Evolutionary conservation across 192 early-diverging fungal genomes (phyloP), one percentile per base, ranked within the genome.

Genomic region (Podila minutissima): DNA sequence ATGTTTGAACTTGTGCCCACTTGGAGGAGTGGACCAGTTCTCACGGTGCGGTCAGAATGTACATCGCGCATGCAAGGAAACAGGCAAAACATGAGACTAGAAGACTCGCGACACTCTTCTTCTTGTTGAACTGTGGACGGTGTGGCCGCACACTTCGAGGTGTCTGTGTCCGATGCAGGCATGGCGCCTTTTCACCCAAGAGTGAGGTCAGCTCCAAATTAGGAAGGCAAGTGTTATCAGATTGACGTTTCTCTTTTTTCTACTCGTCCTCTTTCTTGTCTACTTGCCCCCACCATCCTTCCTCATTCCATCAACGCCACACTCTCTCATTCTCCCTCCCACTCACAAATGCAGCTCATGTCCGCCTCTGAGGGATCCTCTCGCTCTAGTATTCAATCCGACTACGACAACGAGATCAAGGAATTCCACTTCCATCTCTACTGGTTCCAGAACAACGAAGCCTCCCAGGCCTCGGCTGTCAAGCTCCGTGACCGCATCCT

Each of bases 351-450:
- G 66, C 66, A 69, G 7, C 66, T 75, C 28, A 75, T 75, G 67
- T 60, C 74, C 8, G 26, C 58, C 49, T 38, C 58, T 1, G 32
- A 29, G 13, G 68, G 15, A 26, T 66, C 72, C 26, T 53, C 75
- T 7, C 68, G 49, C 63, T 49, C 67, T n/a, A 4, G 50, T 64
- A 38, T 64, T 0, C 82, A 81, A 38, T 81, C 77, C 10, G 77
- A 81, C 29, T 81, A 81, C 55, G 84, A 86, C 66, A 85, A 86
- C 31, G 88, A 90, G 71, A 91, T 91, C 69, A 89, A 89, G 59
- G 90, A 91, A 63, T 91, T 65, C 53, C 92, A 93, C 55, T 91
- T 93, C 66, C 92, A 93, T 84, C 69, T 90, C 26, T 93, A 93
- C 82, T 92, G 85, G 74, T 77, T 91, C 71, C 72, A 87, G 74